Evolutionary conservation across 441 rosid genomes (phyloP).

Genomic region (Macaranga tanarius): DNA sequence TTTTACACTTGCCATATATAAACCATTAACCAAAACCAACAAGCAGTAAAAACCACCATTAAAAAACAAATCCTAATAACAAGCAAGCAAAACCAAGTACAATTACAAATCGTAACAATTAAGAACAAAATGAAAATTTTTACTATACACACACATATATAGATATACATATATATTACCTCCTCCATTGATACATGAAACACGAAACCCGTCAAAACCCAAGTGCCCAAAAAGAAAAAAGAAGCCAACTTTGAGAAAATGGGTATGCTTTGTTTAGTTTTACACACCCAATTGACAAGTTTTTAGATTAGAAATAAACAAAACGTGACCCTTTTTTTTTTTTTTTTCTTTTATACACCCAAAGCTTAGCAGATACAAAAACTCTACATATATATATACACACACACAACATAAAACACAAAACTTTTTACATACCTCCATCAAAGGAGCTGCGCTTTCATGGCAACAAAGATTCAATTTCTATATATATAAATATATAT

Average conservation of each 20-base stretch:
- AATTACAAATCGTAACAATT: not conserved
- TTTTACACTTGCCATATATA: slow-evolving; percentile 4
- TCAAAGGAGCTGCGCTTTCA: slow-evolving; percentile 35
- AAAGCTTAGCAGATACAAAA: slow-evolving; percentile 8
- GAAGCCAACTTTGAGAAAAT: slow-evolving; percentile 27
- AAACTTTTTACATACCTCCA: slow-evolving; percentile 16
- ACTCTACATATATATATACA: slow-evolving; percentile 1
- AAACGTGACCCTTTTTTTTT: slow-evolving; percentile 32
- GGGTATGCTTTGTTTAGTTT: slow-evolving; percentile 26
- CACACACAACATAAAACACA: not conserved
- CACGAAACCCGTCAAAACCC: slow-evolving; percentile 31
- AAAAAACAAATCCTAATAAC: slow-evolving; percentile 15
- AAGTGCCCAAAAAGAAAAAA: slow-evolving; percentile 11
- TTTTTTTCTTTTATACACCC: not conserved
- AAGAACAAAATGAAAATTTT: slow-evolving; percentile 8
- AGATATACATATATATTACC: not conserved
- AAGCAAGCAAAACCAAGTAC: not conserved
- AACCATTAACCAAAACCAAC: slow-evolving; percentile 15
- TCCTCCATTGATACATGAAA: slow-evolving; percentile 18
- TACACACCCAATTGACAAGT: slow-evolving; percentile 32
- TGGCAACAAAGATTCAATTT: slow-evolving; percentile 25
- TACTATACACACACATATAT: not conserved
- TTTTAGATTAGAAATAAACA: slow-evolving; percentile 31
- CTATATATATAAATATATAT: not conserved
- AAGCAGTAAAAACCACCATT: slow-evolving; percentile 27